These are phyloP conservation scores for Penicillium hesseltinei DNA, from an alignment of 2,329 filamentous ascomycete species.

Conservation along the genomic window DNA sequence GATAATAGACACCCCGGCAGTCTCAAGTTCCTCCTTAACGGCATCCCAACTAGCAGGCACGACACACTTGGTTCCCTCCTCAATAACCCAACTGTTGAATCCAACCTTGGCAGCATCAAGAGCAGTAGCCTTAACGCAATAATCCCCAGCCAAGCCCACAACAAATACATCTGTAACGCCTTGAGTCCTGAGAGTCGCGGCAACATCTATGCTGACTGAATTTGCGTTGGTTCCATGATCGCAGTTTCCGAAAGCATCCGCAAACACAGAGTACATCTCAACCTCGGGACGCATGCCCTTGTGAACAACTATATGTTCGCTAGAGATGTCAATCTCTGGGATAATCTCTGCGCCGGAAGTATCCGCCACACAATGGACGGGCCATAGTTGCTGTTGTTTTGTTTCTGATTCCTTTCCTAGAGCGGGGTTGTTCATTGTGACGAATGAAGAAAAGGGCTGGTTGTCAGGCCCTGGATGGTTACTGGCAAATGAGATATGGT, in stretches of 20 bases:
- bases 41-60: conserved; percentile 59
- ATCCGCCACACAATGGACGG: conserved; percentile 78
- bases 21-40: conserved; percentile 54
- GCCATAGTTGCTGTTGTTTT: conserved; percentile 76
- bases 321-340: conserved; percentile 62
- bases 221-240: conserved; percentile 32
- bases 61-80: conserved; percentile 75
- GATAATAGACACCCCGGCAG: conserved; percentile 63
- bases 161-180: conserved; percentile 77
- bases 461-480: conserved; percentile 68
- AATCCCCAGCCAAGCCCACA: conserved; percentile 83
- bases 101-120: conserved; percentile 73
- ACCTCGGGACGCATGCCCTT: conserved; percentile 74
- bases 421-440: conserved; percentile 55
- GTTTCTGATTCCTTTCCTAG: conserved; percentile 56
- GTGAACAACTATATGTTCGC: conserved; percentile 65
- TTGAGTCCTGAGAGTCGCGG: conserved; percentile 53
- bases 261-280: conserved; percentile 95
- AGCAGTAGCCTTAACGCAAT: conserved; percentile 81
- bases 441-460: conserved; percentile 63
- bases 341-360: conserved; percentile 72
- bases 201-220: conserved; percentile 59
- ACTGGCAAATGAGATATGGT: conserved; percentile 84
- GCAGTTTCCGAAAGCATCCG: conserved; percentile 66
- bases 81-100: conserved; percentile 72